Base-by-base conservation (phyloP, 2,329 filamentous ascomycete genomes). In the Calonectria henricotiae region DNA sequence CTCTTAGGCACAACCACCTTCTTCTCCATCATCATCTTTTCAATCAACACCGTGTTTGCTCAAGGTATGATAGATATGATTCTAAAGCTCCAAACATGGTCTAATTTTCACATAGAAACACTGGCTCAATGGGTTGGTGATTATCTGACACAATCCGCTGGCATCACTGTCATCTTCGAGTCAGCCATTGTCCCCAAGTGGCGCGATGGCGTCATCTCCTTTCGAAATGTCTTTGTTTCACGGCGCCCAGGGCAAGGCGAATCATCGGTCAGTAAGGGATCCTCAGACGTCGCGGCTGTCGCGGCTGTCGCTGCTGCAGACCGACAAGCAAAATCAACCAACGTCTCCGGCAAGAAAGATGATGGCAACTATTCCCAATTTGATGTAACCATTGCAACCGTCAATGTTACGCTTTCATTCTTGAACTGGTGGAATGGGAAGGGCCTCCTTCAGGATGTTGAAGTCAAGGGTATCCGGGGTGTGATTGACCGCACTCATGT, bases 341-440 rank as follows among this genome's bases (percentile, higher is more conserved):
- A 68, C n/a, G 20, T 64, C 13, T 49, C 73, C 20, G 86, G 87
- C 35, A 82, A 84, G 1, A 80, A 82, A 43, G 95, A 98, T 78
- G 96, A 98, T 79, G 94, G 94, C 20, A 99, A 99, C 79, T 99
- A 98, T 81, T 98, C 95, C 0, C 96, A 99, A 76, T 99, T 98
- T 76, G 96, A 99, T 79, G 86, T 99, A 17, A 98, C 95, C 0
- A 94, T 99, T 69, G 94, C 96, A 72, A 97, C 94, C 0, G 94
- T 99, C 71, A 98, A 99, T 78, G 96, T 99, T 47, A 98, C 96
- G 0, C 82, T 99, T 30, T 99, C 96, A 0, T 98, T 99, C 76
- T 88, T 95, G n/a, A 98, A 98, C 80, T 99, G 96, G 96, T 97
- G 97, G 90, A 98, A 98, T 76, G 96, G 96, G 25, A 98, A 96